phyloP scores from a whole-genome alignment of 306 rosid genomes.

The Citrullus colocynthis region DNA sequence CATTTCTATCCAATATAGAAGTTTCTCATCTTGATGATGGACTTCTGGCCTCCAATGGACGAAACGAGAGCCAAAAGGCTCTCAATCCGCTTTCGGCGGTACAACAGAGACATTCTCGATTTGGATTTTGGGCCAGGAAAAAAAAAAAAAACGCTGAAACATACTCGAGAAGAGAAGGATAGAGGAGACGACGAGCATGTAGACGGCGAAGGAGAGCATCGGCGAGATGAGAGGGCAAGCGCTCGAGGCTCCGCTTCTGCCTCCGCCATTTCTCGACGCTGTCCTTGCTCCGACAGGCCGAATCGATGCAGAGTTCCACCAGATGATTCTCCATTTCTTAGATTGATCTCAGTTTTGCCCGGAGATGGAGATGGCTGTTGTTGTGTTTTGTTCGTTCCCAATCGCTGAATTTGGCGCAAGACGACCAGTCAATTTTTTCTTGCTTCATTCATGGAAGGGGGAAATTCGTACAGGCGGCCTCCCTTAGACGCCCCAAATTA shows the following conservation, averaged over 20 bases:
- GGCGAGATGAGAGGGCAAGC: slow-evolving; percentile 58
- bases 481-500: no score
- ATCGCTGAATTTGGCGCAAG: not conserved
- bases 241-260: slow-evolving; percentile 59
- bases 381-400: not conserved
- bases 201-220: slow-evolving; percentile 63
- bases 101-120: not conserved
- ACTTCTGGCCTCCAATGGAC: no score
- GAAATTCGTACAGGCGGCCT: no score
- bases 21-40: no score
- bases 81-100: not conserved
- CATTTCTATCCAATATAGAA: not conserved
- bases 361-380: not conserved
- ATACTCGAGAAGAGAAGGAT: slow-evolving; percentile 80
- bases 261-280: slow-evolving; percentile 55
- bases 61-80: not conserved
- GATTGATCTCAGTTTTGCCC: not conserved
- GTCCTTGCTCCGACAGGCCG: slow-evolving; percentile 37
- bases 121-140: not conserved
- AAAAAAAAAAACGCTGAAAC: not conserved
- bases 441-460: not conserved
- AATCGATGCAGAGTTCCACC: slow-evolving; percentile 36
- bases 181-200: slow-evolving; percentile 49
- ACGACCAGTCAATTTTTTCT: not conserved
- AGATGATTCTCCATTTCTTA: slow-evolving; percentile 22